Evolutionary conservation across 345 rosid species (phyloP), one percentile per base, ranked within the genome.

Genomic region (Abelmoschus esculentus): DNA sequence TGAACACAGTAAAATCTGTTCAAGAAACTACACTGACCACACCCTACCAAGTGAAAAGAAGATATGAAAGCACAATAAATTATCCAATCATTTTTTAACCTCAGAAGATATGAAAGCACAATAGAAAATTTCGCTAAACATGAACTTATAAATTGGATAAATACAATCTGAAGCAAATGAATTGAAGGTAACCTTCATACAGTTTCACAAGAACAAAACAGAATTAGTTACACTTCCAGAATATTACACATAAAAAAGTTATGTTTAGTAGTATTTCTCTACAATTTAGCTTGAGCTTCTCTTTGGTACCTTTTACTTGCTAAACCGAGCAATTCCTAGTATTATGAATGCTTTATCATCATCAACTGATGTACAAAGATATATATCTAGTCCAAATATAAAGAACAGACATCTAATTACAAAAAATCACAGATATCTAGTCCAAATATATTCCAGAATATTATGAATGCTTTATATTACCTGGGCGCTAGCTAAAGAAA

Each of bases 401-500:
- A 22, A 22, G 26, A 22, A 22, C 26, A 22, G 26, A 22, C 26
- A 22, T 22, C 26, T 22, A 22, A 1, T 22, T 22, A 22, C 26
- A 22, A 22, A 22, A 22, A 22, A 22, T 22, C 11, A 15, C 31
- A 32, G n/a, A 18, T 53, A 53, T 32, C 46, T 29, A 1, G 47
- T 10, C 47, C 7, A 50, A 63, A 38, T 38, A 8, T 7, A 38
- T n/a, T n/a, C n/a, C n/a, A n/a, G n/a, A n/a, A n/a, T n/a, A 38
- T 46, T 5, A 57, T 38, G 31, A 19, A 36, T n/a, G n/a, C 71
- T 57, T 46, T 31, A 32, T 26, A 60, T 70, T 79, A 96, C 99
- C 98, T 92, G 99, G 58, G 98, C 86, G 66, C 97, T 92, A 18
- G 98, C 96, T 53, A 90, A 70, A 69, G 95, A 71, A 77, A 96